These are phyloP conservation scores for Hypoxylon crocopeplum DNA, from an alignment of 495 filamentous ascomycete genomes.

Conservation along the genomic window DNA sequence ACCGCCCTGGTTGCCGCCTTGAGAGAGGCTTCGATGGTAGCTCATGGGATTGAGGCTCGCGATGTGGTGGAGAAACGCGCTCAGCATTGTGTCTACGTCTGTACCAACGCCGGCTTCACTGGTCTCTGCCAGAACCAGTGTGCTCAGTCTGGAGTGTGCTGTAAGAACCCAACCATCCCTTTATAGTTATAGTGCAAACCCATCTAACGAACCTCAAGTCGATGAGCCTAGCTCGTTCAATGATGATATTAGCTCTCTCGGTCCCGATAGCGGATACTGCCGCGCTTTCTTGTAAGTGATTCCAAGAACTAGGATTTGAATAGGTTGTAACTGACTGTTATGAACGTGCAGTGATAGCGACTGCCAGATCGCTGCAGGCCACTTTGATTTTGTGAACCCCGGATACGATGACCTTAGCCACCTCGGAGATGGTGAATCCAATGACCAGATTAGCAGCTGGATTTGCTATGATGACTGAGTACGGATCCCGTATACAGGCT, in stretches of 20 bases:
- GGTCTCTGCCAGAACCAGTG: constrained; percentile 4
- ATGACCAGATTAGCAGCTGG: constrained; percentile 7
- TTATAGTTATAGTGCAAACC: not conserved
- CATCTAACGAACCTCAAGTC: no score
- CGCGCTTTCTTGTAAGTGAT: constrained; percentile 5
- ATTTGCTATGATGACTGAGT: constrained; percentile 1
- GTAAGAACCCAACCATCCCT: not conserved
- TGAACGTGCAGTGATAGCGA: not conserved
- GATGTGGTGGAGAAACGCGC: constrained; percentile 9
- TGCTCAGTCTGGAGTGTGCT: not conserved
- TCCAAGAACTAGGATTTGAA: not conserved
- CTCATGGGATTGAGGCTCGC: not conserved
- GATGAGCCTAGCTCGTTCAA: constrained; percentile 2
- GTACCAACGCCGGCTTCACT: not conserved
- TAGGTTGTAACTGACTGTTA: not conserved
- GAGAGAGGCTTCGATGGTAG: constrained; percentile 1
- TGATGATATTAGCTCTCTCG: constrained; percentile 2
- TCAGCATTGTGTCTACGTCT: constrained; percentile 9
- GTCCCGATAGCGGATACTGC: constrained; percentile 8
- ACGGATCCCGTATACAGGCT: no score
- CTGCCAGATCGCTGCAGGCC: not conserved
- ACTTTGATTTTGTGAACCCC: constrained; percentile 1
- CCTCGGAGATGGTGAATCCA: not conserved
- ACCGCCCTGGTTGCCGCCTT: not conserved
- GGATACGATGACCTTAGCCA: constrained; percentile 1